Base-by-base conservation (phyloP, 2,329 filamentous ascomycete genomes). In the Zymoseptoria brevis region DNA sequence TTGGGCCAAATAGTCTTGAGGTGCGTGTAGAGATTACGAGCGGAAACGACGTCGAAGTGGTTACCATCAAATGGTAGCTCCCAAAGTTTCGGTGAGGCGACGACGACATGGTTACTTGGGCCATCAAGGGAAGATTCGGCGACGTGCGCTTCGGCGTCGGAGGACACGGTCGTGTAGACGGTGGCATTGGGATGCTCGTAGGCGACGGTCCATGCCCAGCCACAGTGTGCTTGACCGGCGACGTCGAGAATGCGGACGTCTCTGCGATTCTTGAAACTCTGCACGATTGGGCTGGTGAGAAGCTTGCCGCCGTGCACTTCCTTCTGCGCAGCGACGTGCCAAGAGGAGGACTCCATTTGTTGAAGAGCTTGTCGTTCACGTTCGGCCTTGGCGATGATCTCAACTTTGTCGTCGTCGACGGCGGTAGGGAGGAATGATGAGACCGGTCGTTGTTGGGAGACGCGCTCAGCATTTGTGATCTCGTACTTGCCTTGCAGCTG, bases 151-250 rank as follows among this genome's bases (percentile, higher is more conserved):
- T 71, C 72, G 50, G 67, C 66, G 57, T 73, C 69, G 21, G 69
- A 66, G 7, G 74, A 75, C 45, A 74, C 70, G 57, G 93, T 90
- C 0, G 93, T 96, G 77, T 92, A 95, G 57, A 96, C 84, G 72
- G 90, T 91, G 58, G 89, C 83, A 72, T 90, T 87, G 19, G 89
- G 90, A 74, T 92, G 94, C 72, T 93, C 87, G 54, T 89, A 81
- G 0, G 94, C 91, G 59, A 90, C 88, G 71, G 94, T 87, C 94
- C 94, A 99, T 21, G 89, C 93, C 94, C 94, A 99, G 74, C 96
- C 91, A 71, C 90, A 93, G 13, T 88, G 85, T 0, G 87, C 81
- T 71, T 93, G 87, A 51, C 92, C 92, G 54, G 89, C 91, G 35
- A 96, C 85, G 71, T 97, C 93, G 24, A 97, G 82, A 59, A 96